phyloP scores from a whole-genome alignment of 2,329 filamentous ascomycete species.

The Colletotrichum siamense region DNA sequence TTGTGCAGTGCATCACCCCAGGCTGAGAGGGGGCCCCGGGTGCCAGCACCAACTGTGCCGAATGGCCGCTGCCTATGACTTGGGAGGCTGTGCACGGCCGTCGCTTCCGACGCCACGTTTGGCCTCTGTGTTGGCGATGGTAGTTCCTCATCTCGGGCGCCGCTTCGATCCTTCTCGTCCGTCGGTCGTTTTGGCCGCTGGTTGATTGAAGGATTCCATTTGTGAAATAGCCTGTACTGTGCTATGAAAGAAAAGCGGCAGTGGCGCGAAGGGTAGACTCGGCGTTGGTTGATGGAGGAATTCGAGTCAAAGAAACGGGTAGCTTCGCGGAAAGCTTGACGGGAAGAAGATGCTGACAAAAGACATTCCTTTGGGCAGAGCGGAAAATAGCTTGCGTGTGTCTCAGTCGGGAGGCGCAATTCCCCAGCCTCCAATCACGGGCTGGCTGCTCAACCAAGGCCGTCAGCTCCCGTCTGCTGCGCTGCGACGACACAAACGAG shows the following conservation, averaged over 20 bases:
- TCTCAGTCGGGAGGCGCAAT: background rate
- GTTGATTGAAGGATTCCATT: background rate
- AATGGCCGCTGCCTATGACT: background rate
- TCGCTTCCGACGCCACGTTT: conserved; percentile 7
- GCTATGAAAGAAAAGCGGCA: background rate
- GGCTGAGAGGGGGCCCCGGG: background rate
- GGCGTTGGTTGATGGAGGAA: background rate
- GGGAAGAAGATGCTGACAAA: background rate
- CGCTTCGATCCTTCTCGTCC: background rate
- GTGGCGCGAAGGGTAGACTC: background rate
- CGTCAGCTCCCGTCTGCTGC: background rate
- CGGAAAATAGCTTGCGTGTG: background rate
- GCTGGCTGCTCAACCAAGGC: background rate
- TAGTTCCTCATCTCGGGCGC: background rate
- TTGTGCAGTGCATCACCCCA: background rate
- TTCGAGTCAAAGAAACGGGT: background rate
- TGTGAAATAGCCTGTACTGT: background rate
- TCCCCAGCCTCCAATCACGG: background rate
- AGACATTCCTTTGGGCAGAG: background rate
- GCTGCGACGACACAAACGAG: background rate
- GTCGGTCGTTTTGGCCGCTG: background rate
- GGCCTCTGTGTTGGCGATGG: background rate
- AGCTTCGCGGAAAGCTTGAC: background rate
- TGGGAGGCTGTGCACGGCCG: conserved; percentile 13
- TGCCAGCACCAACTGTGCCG: background rate